These are phyloP conservation scores for Verticillium zaregamsianum DNA, from an alignment of 2,329 filamentous ascomycete genomes.

Conservation along the genomic window DNA sequence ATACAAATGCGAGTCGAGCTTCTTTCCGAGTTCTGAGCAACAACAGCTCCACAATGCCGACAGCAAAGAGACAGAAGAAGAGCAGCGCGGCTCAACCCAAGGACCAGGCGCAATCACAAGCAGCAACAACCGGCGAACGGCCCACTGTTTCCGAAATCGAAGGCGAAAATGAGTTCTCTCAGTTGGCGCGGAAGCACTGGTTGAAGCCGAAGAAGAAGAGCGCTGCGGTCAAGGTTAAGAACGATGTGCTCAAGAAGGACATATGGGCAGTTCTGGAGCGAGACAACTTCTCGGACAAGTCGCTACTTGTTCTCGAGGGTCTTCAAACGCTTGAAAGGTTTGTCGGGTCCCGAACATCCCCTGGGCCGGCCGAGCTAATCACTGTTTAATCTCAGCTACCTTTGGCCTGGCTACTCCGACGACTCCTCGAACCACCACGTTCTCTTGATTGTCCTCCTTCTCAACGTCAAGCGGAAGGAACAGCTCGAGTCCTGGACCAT, in stretches of 20 bases:
- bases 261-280: slow-evolving; percentile 88
- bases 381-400: slow-evolving; percentile 53
- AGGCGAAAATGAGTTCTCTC: slow-evolving; percentile 67
- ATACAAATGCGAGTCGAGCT: not conserved
- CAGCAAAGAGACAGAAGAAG: slow-evolving; percentile 55
- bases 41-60: slow-evolving; percentile 43
- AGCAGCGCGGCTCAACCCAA: slow-evolving; percentile 40
- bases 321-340: slow-evolving; percentile 84
- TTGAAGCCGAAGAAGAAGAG: slow-evolving; percentile 59
- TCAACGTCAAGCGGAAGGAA: slow-evolving; percentile 85
- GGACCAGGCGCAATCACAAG: not conserved
- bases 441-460: slow-evolving; percentile 77
- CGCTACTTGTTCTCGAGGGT: slow-evolving; percentile 80
- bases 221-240: slow-evolving; percentile 69
- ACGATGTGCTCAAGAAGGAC: slow-evolving; percentile 78
- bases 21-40: not conserved
- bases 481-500: slow-evolving; percentile 85
- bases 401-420: slow-evolving; percentile 91
- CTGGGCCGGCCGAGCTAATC: slow-evolving; percentile 16
- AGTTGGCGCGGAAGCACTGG: slow-evolving; percentile 83
- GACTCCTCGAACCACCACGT: slow-evolving; percentile 90
- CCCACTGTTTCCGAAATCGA: slow-evolving; percentile 66
- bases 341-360: slow-evolving; percentile 7
- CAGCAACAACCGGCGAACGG: slow-evolving; percentile 34
- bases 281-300: slow-evolving; percentile 72